phyloP scores from a whole-genome alignment of 768 basidiomycete genomes.

The Chalciporus chontae region DNA sequence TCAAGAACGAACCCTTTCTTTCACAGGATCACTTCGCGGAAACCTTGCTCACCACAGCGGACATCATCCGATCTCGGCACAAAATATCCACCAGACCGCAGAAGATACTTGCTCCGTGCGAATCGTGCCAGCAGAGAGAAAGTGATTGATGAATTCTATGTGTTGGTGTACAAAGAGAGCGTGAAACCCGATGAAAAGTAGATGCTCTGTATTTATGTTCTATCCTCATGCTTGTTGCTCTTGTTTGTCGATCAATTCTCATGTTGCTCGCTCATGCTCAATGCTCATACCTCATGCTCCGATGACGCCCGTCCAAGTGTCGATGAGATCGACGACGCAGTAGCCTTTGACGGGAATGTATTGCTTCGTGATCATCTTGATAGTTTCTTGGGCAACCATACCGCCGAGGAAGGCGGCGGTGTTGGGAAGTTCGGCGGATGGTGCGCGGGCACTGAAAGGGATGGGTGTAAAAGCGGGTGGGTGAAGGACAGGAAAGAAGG shows the following conservation, averaged over 20 bases:
- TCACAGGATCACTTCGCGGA: too few relatives aligned
- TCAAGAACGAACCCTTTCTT: too few relatives aligned
- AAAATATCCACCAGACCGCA: not conserved
- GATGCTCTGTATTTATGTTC: not conserved
- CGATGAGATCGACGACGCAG: conserved; percentile 81
- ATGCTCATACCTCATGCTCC: conserved; percentile 16
- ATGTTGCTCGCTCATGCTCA: not conserved
- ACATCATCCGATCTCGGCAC: conserved; percentile 1
- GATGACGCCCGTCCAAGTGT: conserved; percentile 67
- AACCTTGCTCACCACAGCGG: too few relatives aligned
- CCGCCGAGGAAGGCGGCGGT: conserved; percentile 93
- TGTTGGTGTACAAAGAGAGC: not conserved
- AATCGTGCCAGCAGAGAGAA: not conserved
- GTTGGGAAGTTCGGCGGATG: conserved; percentile 85
- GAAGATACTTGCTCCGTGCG: too few relatives aligned
- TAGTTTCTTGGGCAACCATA: conserved; percentile 91
- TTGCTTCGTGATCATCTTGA: conserved; percentile 96
- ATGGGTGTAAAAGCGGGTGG: not conserved
- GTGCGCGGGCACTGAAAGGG: conserved; percentile 61
- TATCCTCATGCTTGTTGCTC: not conserved
- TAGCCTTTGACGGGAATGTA: conserved; percentile 89
- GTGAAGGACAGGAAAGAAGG: conserved; percentile 10
- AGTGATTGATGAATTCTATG: not conserved
- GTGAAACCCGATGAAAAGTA: not conserved
- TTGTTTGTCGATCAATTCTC: not conserved